These are phyloP conservation scores for Acanthamoeba royreba DNA, from an alignment of 208 protist species.

Conservation along the genomic window DNA sequence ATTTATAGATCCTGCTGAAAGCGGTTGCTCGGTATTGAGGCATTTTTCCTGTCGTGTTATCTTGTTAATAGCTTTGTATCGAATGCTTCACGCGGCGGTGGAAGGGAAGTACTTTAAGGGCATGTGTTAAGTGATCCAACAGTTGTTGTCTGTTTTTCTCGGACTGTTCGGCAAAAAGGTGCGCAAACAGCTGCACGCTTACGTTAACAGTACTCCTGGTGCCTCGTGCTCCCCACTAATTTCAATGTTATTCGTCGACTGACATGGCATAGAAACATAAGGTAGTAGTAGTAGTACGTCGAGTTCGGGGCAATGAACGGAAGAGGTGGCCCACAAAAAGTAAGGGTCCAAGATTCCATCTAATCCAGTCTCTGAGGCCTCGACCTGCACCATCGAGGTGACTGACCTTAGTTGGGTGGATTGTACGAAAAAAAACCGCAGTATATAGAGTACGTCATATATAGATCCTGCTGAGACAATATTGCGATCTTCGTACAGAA, in stretches of 20 bases:
- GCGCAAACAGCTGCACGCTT: background rate
- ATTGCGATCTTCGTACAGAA: background rate
- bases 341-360: background rate
- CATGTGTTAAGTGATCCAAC: background rate
- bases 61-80: background rate
- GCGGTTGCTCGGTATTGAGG: background rate
- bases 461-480: too few species aligned
- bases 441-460: too few species aligned
- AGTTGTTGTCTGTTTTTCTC: background rate
- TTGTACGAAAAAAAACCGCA: too few species aligned
- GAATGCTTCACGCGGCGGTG: background rate
- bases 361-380: too few species aligned
- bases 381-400: too few species aligned
- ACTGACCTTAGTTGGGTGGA: too few species aligned
- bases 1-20: background rate
- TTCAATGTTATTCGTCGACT: too few species aligned
- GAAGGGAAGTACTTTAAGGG: background rate
- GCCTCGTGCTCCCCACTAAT: background rate
- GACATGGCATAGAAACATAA: too few species aligned
- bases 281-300: background rate
- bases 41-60: background rate
- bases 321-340: background rate
- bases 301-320: background rate
- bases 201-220: background rate
- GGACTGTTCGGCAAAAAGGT: background rate